Conservation (phyloP, 2,329 filamentous ascomycete genomes). For the Colletotrichum brevisporum region DNA sequence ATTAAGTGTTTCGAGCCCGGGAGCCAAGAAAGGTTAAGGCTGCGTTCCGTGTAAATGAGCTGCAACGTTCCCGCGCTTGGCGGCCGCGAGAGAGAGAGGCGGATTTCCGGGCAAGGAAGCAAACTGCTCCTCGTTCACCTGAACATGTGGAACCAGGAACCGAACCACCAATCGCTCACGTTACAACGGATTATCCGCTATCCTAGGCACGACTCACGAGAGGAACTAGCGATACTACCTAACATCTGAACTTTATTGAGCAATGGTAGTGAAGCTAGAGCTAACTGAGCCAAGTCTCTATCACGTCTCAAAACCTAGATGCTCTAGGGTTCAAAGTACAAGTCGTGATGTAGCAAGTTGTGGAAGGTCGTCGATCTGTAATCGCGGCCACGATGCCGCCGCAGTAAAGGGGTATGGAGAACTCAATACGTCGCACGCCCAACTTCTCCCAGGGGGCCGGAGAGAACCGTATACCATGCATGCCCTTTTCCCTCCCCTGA, state of each 20-base stretch:
- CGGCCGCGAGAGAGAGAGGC: neutral
- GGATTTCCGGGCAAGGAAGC: neutral
- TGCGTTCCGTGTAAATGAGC: slow-evolving; percentile 21
- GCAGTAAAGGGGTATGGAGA: slow-evolving; percentile 20
- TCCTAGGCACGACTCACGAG: neutral
- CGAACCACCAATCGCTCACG: neutral
- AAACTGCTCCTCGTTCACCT: neutral
- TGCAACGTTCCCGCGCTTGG: slow-evolving; percentile 11
- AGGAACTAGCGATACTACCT: neutral
- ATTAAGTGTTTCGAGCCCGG: slow-evolving; percentile 5
- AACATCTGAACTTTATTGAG: slow-evolving; percentile 18
- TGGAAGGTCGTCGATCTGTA: neutral
- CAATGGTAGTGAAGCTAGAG: slow-evolving; percentile 1
- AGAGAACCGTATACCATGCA: neutral
- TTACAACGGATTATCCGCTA: neutral
- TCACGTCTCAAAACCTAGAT: neutral
- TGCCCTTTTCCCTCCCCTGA: slow-evolving; percentile 14
- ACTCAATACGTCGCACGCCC: slow-evolving; percentile 11
- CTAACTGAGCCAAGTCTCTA: slow-evolving; percentile 3
- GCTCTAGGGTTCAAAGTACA: neutral
- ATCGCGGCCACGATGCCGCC: slow-evolving; percentile 16
- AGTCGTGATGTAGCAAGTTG: neutral
- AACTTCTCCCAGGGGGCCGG: slow-evolving; percentile 14
- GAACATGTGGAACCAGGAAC: slow-evolving; percentile 7
- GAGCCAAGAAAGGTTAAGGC: slow-evolving; percentile 13